Percentiles rank a stretch among this genome's conserved stretches.
Conservation (phyloP, 306 rosid genomes). For the Ziziphus jujuba region DNA sequence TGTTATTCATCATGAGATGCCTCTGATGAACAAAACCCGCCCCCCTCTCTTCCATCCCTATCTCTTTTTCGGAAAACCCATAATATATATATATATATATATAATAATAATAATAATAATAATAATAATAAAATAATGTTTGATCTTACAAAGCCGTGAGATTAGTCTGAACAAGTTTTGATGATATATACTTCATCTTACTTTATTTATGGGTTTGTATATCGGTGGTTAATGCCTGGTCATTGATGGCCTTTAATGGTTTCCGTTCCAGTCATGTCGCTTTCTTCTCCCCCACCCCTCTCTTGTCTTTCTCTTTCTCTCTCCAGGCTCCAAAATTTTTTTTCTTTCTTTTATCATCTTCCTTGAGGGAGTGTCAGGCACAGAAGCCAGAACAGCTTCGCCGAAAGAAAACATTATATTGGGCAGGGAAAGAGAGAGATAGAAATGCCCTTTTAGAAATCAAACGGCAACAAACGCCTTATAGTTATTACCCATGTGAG, state of each 20-base stretch:
- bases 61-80: too few species aligned
- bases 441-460: conserved; percentile 21
- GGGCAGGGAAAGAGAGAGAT: conserved; percentile 34
- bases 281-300: conserved; percentile 45
- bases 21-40: neutral
- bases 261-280: conserved; percentile 86
- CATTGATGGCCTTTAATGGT: conserved; percentile 54
- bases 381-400: conserved; percentile 53
- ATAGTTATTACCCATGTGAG: conserved; percentile 57
- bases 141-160: too few species aligned
- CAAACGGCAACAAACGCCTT: conserved; percentile 7
- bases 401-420: conserved; percentile 31
- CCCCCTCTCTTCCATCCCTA: too few species aligned
- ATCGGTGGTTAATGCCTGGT: conserved; percentile 30
- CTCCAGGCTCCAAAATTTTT: conserved; percentile 21
- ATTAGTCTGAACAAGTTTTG: neutral
- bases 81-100: too few species aligned
- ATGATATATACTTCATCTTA: neutral
- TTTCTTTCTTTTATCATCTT: conserved; percentile 77
- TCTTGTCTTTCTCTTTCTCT: conserved; percentile 32
- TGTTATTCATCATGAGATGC: conserved; percentile 29
- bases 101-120: too few species aligned
- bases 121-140: too few species aligned
- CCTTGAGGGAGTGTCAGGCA: conserved; percentile 70
- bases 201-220: conserved; percentile 14